A percentile compares a stretch with the other conserved stretches of the same genome.
phyloP scores from a whole-genome alignment of 176 grass and related monocot species.

The Otatea glauca region DNA sequence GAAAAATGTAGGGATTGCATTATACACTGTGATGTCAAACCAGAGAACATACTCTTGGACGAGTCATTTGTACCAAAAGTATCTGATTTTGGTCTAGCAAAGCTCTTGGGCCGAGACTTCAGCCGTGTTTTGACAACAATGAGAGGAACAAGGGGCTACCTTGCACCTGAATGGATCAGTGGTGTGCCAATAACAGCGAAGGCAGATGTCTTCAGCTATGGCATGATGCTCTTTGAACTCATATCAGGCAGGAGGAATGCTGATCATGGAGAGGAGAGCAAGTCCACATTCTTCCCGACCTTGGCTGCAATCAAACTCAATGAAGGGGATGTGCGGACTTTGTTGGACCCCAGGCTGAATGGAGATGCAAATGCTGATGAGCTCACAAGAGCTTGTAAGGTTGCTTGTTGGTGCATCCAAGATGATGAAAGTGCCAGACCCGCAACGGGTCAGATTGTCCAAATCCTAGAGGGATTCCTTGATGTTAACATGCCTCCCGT shows the following conservation, averaged over 20 bases:
- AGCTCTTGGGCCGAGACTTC: constrained; percentile 81
- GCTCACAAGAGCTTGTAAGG: constrained; percentile 73
- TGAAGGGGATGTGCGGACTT: constrained; percentile 58
- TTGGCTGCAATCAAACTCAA: constrained; percentile 60
- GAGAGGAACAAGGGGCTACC: constrained; percentile 85
- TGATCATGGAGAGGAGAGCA: constrained; percentile 42
- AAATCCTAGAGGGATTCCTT: constrained; percentile 78
- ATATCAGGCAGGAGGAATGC: constrained; percentile 80
- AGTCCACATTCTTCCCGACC: constrained; percentile 59
- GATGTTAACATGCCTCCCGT: constrained; percentile 72
- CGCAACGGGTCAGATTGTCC: constrained; percentile 73
- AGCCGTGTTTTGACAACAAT: constrained; percentile 86
- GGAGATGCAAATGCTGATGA: constrained; percentile 60
- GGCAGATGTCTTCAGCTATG: constrained; percentile 88
- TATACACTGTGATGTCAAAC: constrained; percentile 91
- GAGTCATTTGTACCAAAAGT: constrained; percentile 72
- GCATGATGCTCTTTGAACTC: constrained; percentile 87
- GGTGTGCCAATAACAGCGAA: constrained; percentile 73
- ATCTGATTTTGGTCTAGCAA: constrained; percentile 81
- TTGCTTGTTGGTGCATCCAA: constrained; percentile 93
- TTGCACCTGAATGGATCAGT: constrained; percentile 88
- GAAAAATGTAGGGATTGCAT: constrained; percentile 88
- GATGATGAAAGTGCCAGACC: constrained; percentile 78
- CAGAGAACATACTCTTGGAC: constrained; percentile 90
- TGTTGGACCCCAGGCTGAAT: constrained; percentile 68